These are phyloP conservation scores for Fraxinus americana DNA, from an alignment of 257 asterid species.

Conservation along the genomic window DNA sequence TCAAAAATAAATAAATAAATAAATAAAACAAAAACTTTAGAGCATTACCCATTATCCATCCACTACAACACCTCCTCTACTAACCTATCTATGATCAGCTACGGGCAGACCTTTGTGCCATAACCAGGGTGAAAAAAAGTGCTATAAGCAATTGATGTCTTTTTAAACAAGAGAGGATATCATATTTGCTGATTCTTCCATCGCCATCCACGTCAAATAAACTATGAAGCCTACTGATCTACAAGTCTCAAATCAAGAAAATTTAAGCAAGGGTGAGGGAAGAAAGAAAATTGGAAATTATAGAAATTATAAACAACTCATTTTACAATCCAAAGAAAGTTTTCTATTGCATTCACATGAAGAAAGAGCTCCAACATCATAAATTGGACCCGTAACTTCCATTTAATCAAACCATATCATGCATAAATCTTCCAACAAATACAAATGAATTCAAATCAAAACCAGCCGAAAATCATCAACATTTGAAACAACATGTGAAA, in stretches of 20 bases:
- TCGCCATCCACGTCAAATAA: constrained; percentile 65
- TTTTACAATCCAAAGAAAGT: background rate
- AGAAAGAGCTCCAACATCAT: too few relatives aligned
- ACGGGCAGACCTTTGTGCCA: constrained; percentile 25
- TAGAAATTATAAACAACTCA: background rate
- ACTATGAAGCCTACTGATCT: constrained; percentile 61
- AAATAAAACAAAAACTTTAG: background rate
- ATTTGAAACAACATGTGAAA: too few relatives aligned
- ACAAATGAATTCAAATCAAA: too few relatives aligned
- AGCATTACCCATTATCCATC: too few relatives aligned
- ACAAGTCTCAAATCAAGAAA: constrained; percentile 24
- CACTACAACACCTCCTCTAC: constrained; percentile 26
- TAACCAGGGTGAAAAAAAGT: constrained; percentile 55
- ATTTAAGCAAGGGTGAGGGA: background rate
- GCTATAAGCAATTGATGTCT: constrained; percentile 72
- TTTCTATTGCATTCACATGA: too few relatives aligned
- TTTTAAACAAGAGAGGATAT: constrained; percentile 58
- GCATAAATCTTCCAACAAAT: too few relatives aligned
- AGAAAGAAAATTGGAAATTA: background rate
- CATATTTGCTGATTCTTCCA: constrained; percentile 69
- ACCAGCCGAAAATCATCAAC: too few relatives aligned
- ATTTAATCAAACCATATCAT: too few relatives aligned
- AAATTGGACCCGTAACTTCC: too few relatives aligned
- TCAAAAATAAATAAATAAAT: background rate
- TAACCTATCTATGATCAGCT: constrained; percentile 26